A percentile compares a stretch with the other conserved stretches of the same genome.
Evolutionary conservation across 2,329 filamentous ascomycete species (phyloP).

Genomic region (Verticillium alfalfae): DNA sequence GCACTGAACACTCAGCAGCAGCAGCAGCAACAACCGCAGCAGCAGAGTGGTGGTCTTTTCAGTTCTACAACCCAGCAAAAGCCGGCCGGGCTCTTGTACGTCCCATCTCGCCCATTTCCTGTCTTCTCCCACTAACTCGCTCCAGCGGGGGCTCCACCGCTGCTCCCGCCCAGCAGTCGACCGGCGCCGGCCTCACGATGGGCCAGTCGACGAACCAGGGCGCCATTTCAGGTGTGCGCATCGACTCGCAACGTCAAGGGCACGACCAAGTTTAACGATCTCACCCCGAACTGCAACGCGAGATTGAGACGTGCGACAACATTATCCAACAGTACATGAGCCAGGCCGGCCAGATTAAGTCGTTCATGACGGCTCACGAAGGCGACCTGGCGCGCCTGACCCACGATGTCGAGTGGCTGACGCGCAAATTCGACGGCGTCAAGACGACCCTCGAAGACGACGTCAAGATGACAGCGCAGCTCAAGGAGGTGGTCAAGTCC

Average conservation of each 20-base stretch:
- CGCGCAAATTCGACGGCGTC: slow-evolving; percentile 40
- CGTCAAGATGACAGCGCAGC: slow-evolving; percentile 55
- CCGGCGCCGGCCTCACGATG: slow-evolving; percentile 33
- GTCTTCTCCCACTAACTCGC: background rate
- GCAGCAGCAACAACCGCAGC: slow-evolving; percentile 11
- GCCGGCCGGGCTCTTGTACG: slow-evolving; percentile 22
- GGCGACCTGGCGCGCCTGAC: slow-evolving; percentile 40
- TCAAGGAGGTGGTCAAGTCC: slow-evolving; percentile 53
- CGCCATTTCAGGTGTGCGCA: slow-evolving; percentile 65
- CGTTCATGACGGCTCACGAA: slow-evolving; percentile 55
- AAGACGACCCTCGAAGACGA: slow-evolving; percentile 47
- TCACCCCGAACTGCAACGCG: slow-evolving; percentile 72
- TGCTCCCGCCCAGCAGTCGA: slow-evolving; percentile 9
- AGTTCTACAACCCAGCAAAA: slow-evolving; percentile 7
- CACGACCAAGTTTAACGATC: slow-evolving; percentile 88
- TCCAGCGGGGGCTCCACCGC: slow-evolving; percentile 3
- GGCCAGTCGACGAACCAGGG: slow-evolving; percentile 48
- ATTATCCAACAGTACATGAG: slow-evolving; percentile 76
- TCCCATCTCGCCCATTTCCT: background rate
- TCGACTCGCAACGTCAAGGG: slow-evolving; percentile 77
- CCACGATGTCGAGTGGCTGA: slow-evolving; percentile 41
- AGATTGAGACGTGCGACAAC: slow-evolving; percentile 73
- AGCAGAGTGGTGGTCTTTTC: slow-evolving; percentile 7
- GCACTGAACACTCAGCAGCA: slow-evolving; percentile 5
- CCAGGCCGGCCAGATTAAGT: slow-evolving; percentile 70